These are phyloP conservation scores for Esteya vermicola DNA, from an alignment of 2,329 filamentous ascomycete species.

Conservation along the genomic window DNA sequence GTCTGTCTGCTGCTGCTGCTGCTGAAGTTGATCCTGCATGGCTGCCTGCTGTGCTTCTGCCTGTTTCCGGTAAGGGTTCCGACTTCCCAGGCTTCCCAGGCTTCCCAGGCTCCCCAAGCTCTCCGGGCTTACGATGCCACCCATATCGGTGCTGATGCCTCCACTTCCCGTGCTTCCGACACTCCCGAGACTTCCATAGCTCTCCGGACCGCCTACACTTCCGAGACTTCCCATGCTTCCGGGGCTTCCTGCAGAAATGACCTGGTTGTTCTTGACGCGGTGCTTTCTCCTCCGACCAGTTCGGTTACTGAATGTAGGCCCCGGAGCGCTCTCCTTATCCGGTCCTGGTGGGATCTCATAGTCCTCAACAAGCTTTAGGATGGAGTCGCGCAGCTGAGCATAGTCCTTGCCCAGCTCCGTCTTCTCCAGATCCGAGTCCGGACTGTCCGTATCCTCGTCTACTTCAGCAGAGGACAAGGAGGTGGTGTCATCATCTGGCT, in stretches of 20 bases:
- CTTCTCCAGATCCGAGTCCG: slow-evolving; percentile 44
- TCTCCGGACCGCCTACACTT: no score
- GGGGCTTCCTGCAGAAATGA: slow-evolving; percentile 32
- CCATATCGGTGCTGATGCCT: no score
- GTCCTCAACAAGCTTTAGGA: slow-evolving; percentile 67
- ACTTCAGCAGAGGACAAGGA: no score
- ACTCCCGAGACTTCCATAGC: no score
- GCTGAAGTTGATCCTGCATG: not conserved
- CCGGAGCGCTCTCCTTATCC: slow-evolving; percentile 42
- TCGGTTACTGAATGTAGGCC: slow-evolving; percentile 54
- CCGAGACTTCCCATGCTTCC: no score
- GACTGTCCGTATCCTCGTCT: slow-evolving; percentile 35
- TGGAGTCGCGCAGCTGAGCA: slow-evolving; percentile 65
- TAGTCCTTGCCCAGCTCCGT: slow-evolving; percentile 65
- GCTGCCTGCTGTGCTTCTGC: not conserved
- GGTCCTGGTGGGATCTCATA: slow-evolving; percentile 62
- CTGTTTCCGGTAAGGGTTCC: slow-evolving; percentile 28
- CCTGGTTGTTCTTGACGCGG: slow-evolving; percentile 45
- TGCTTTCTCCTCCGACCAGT: slow-evolving; percentile 47
- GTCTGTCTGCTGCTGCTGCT: slow-evolving; percentile 10
- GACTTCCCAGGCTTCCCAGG: no score
- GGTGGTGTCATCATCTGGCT: slow-evolving; percentile 46
- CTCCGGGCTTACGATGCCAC: no score
- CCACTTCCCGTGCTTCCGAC: no score
- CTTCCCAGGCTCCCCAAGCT: no score